Conservation (phyloP, 352 stramenopile genomes). For the Globisporangium middletonii region DNA sequence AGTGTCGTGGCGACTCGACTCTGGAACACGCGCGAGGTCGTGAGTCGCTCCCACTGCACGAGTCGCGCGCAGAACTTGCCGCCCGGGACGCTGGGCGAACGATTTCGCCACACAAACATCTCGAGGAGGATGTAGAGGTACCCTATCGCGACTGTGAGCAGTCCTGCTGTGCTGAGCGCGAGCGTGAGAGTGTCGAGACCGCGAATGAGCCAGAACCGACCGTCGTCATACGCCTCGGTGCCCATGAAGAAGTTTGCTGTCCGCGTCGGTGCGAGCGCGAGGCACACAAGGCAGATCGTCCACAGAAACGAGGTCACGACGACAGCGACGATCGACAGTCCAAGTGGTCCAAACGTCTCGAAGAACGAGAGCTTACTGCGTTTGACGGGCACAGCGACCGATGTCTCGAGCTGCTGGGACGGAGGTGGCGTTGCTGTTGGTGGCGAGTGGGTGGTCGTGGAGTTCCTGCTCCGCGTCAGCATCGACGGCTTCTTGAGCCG, state of each 20-base stretch:
- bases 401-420: not conserved
- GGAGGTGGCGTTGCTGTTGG: not conserved
- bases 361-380: slow-evolving; percentile 11
- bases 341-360: slow-evolving; percentile 16
- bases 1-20: slow-evolving; percentile 4
- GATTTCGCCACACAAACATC: slow-evolving; percentile 17
- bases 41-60: not conserved
- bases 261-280: slow-evolving; percentile 21
- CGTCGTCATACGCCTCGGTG: slow-evolving; percentile 35
- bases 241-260: slow-evolving; percentile 45
- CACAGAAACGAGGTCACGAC: slow-evolving; percentile 19
- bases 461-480: not conserved
- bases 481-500: not conserved
- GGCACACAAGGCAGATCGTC: slow-evolving; percentile 24
- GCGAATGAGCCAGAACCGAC: slow-evolving; percentile 39
- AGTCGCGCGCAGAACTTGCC: not conserved
- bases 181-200: slow-evolving; percentile 11
- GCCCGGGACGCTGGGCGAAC: not conserved
- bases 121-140: slow-evolving; percentile 23
- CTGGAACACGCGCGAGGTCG: not conserved
- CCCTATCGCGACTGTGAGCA: slow-evolving; percentile 11
- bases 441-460: not conserved
- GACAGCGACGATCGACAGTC: slow-evolving; percentile 12
- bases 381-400: not conserved
- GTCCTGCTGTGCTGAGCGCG: slow-evolving; percentile 8